Evolutionary conservation across 192 early-diverging fungal species (phyloP), one percentile per base, ranked within the genome.

Genomic region (Backusella sp.): DNA sequence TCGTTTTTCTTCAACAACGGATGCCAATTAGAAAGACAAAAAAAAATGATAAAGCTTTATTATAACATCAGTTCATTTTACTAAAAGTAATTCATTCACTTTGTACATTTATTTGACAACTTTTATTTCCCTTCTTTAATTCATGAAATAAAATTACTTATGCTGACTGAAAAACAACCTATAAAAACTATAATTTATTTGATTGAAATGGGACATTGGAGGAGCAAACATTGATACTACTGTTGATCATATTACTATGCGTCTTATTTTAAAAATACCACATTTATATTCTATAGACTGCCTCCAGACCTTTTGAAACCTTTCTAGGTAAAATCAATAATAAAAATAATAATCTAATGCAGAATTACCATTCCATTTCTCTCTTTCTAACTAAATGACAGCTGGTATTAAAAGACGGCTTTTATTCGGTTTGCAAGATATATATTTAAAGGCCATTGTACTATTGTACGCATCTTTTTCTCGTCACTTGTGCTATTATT

Each of bases 1-100:
- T 37, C 73, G 81, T 26, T 83, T 76, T 21, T 75, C 74, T 41
- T 28, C 73, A 34, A 21, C 65, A n/a, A 49, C n/a, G 46, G 37
- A 34, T n/a, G 21, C 28, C 15, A 68, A 32, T 68, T 68, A 68
- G 19, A 68, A n/a, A n/a, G 17, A n/a, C 15, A 21, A 19, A 49
- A 21, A 19, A 49, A 32, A 32, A 32, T 3, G 32, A 21, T 17
- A 14, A 44, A 44, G 42, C 12, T 44, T 44, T 44, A n/a, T 49
- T n/a, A 6, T n/a, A 8, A 12, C 9, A 39, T 11, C 37, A 39
- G 37, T 39, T 39, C 11, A 39, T 9, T 39, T 8, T 39, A 39
- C 32, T 32, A 32, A 32, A 32, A 32, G 3, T 32, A 32, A 32
- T 44, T 49, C 46, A 49, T 49, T 49, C 46, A 49, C n/a, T 49